Evolutionary conservation across 768 basidiomycete species (phyloP), one percentile per base, ranked within the genome.

Genomic region (Suillus paluster): DNA sequence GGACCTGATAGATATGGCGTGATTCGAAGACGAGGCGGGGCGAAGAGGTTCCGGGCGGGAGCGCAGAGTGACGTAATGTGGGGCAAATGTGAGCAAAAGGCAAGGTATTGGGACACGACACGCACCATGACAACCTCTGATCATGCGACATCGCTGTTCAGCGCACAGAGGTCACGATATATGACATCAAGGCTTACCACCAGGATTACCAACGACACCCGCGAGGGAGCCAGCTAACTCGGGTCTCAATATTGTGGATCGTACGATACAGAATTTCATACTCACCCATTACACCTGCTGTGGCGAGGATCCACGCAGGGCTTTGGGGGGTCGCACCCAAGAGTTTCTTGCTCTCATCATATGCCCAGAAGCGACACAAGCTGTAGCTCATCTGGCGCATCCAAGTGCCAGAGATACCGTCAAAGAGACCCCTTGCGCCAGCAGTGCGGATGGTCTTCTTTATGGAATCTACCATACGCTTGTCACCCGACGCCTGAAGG

Each of bases 381-480:
- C 91, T 94, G 77, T 96, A 96, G 38, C 88, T 91, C 92, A 95
- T 94, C 77, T 97, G 94, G 33, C 94, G 85, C 75, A 97, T 77
- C 86, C 92, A 90, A 30, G 94, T 97, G 34, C 94, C 94, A 3
- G 89, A 80, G 62, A 95, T 92, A 19, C 94, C 94, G 71, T 95
- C 94, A 69, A 86, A 94, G 53, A 95, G 80, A 3, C 94, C 94
- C 66, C 68, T 64, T 66, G 68, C 65, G 82, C 94, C 94, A 53
- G 90, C 91, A 7, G 89, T 92, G 71, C 83, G 80, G 59, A 94
- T 80, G 0, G 94, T 96, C 83, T 95, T 95, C 74, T 82, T 81
- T 7, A 97, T 81, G 64, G 89, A 91, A 71, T 86, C 78, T 72
- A 95, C 78, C 94, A 97, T 95, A 59, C 90, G 84, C 76, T 94